Base-by-base conservation (phyloP, 306 rosid genomes). In the Quillaja saponaria region DNA sequence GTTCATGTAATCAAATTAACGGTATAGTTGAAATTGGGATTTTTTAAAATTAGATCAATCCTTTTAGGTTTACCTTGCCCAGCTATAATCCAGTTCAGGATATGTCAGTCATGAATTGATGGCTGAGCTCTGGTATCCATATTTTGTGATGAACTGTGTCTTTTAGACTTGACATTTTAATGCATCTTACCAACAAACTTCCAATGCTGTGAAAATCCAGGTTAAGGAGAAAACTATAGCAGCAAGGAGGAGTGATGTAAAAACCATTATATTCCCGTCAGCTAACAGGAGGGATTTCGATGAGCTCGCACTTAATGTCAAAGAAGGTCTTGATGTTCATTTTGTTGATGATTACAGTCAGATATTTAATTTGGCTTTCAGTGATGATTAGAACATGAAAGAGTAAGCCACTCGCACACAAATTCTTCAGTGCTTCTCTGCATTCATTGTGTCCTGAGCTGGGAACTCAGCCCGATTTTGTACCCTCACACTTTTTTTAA, bases 181-280 rank as follows among this genome's bases (percentile, higher is more conserved):
- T 58, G 71, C 61, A 55, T 71, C 41, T 59, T 19, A 52, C 78
- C 75, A n/a, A 49, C 16, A 0, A 17, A 61, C 49, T 21, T 55
- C 49, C 54, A 31, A 48, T 76, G 39, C 21, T 75, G 51, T 76
- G 77, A 53, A 62, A 64, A 21, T 61, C 52, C 82, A 94, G 99
- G 99, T 94, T 17, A 94, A 94, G 85, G 99, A 94, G 84, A 94
- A 94, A 79, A 87, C 97, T 4, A 94, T 94, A 71, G 97, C 99
- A 1, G 99, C 99, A 5, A 80, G 96, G 62, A 80, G 99, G 80
- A 85, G 97, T 41, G 95, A 76, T 3, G 85, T 94, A 54, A 89
- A 78, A 79, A 94, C 90, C 55, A 87, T 94, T 48, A 65, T 94
- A 70, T 94, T 94, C 72, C 99, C 99, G 62, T 71, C 90, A 0